Base-by-base conservation (phyloP, 73 alveolate species). In the Stentor roeselii region DNA sequence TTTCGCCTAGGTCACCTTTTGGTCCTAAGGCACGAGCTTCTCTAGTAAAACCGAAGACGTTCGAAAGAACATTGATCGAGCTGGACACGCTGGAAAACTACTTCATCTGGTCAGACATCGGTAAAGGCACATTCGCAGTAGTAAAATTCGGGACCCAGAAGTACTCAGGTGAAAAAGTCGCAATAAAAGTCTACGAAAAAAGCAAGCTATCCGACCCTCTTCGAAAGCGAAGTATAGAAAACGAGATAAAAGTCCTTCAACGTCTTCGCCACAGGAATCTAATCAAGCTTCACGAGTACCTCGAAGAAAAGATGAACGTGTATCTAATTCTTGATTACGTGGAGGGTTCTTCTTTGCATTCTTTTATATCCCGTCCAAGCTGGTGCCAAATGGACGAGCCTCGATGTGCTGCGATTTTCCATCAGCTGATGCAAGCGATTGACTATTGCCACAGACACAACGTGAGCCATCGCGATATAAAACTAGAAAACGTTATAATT, bases 271-370 rank as follows among this genome's bases (percentile, higher is more conserved):
- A 93, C 80, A 88, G 86, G 40, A 86, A 93, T 86, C 90, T 93
- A 30, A 93, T 92, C 39, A 86, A 89, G 84, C 74, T 93, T 58
- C 86, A 91, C 84, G 95, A 89, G 67, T 91, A 93, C 38, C 88
- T 93, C 21, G 95, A 93, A 61, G 89, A 94, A 4, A 89, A 80
- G n/a, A 85, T 75, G 35, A 75, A 87, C 75, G 89, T 91, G 36
- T 83, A 84, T 75, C 78, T 93, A 2, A 91, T 93, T 59, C 78
- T 93, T 92, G 98, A 93, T 60, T 89, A 93, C 60, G 92, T 93
- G 3, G 87, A 88, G 15, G 98, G 98, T 34, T 88, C 88, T 27
- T 91, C 96, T 0, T 42, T 88, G 14, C 91, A 89, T 60, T 85
- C 85, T 59, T 89, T 84, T 60, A 42, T 89, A n/a, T 86, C 86